phyloP scores from a whole-genome alignment of 345 rosid species.

The Aquilaria sinensis region DNA sequence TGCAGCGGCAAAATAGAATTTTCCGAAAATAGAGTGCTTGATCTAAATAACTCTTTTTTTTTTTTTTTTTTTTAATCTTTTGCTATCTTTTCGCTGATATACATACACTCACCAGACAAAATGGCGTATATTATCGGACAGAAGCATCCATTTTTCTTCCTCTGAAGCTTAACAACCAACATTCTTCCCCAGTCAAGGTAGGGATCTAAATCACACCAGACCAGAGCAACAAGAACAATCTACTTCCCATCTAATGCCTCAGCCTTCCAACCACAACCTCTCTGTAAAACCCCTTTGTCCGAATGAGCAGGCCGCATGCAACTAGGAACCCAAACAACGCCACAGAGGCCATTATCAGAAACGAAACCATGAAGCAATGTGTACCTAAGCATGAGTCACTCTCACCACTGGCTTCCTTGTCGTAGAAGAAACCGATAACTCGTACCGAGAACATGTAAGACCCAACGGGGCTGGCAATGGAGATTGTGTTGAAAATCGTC shows the following conservation, averaged over 20 bases:
- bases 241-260: conserved; percentile 5
- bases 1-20: no score
- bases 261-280: conserved; percentile 41
- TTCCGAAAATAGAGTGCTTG: no score
- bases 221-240: no score
- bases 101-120: no score
- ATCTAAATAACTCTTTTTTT: no score
- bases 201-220: no score
- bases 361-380: conserved; percentile 70
- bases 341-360: conserved; percentile 65
- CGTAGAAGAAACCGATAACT: conserved; percentile 71
- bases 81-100: no score
- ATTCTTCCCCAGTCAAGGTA: no score
- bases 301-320: conserved; percentile 37
- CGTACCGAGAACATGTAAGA: conserved; percentile 81
- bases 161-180: no score
- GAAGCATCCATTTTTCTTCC: no score
- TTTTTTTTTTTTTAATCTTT: no score
- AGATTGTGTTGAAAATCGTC: conserved; percentile 81
- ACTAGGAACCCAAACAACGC: conserved; percentile 55
- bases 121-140: no score
- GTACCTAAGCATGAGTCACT: conserved; percentile 52
- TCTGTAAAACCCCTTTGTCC: conserved; percentile 57
- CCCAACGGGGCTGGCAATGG: conserved; percentile 79
- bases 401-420: conserved; percentile 42